Evolutionary conservation across 352 stramenopile species (phyloP), one percentile per base, ranked within the genome.

Genomic region (Pythium chondricola): DNA sequence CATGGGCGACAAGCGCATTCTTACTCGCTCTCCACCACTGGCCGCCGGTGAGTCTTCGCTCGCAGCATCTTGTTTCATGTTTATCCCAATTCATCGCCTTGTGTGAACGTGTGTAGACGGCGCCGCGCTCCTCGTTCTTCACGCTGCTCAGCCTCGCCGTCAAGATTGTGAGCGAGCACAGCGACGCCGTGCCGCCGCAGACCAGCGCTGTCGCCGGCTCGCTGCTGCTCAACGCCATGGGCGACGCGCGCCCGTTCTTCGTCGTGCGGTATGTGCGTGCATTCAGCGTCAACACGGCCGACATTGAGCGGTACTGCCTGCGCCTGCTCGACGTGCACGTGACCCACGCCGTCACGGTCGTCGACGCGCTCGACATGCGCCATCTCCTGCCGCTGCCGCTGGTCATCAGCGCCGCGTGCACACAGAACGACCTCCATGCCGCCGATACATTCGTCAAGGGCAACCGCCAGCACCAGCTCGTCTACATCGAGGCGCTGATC

Each of bases 401-500:
- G 0, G 61, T 88, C 18, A 49, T 86, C 39, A 22, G 56, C 24
- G 65, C 66, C 0, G 68, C 64, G 2, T 63, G 85, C 33, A 54
- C 58, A 39, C 61, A 81, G 48, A 70, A 84, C 43, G 72, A 88
- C 43, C 58, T 88, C 9, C 55, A 62, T 4, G 67, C 67, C 4
- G 80, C 67, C 5, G 80, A 92, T 49, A 20, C 63, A 32, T 87
- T 83, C 49, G 74, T 83, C 24, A 60, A 67, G 17, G 49, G 55
- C 17, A 49, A 70, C 17, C 30, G 39, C 7, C 49, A 56, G 16
- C 64, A 67, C 3, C 80, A 88, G 51, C 39, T 60, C 8, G 8
- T 54, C 31, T 85, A 72, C 39, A 54, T 91, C 21, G 61, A 80
- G 33, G 60, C 70, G 48, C 52, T 92, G 16, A 67, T 91, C 10